Conservation (phyloP, 2,329 filamentous ascomycete genomes). For the Stemphylium lycopersici region DNA sequence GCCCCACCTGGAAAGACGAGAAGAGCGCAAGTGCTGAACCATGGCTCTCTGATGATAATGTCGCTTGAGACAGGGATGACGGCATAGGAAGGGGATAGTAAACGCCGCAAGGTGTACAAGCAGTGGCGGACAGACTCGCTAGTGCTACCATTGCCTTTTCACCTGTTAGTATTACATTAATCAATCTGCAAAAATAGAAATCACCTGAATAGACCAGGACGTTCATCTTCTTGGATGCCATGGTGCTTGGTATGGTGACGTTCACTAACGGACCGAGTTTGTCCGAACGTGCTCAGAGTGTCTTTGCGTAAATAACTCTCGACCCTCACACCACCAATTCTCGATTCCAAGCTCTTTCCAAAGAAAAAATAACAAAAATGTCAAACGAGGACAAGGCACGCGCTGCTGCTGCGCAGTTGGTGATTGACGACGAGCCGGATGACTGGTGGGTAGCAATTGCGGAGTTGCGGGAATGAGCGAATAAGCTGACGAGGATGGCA, state of each 20-base stretch:
- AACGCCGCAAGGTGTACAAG: conserved; percentile 80
- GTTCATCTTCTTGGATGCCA: conserved; percentile 78
- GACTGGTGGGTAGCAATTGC: conserved; percentile 73
- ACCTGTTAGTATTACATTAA: neutral
- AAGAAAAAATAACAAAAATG: conserved; percentile 56
- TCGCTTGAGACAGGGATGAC: conserved; percentile 83
- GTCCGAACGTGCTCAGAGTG: conserved; percentile 36
- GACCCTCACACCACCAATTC: conserved; percentile 4
- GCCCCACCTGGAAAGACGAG: conserved; percentile 92
- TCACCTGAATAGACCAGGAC: conserved; percentile 90
- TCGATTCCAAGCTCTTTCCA: conserved; percentile 8
- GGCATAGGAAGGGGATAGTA: conserved; percentile 89
- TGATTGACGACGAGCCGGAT: conserved; percentile 86
- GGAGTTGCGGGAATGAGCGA: conserved; percentile 10
- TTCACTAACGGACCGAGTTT: conserved; percentile 34
- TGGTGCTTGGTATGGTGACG: conserved; percentile 44
- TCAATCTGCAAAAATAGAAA: neutral
- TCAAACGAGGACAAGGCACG: conserved; percentile 61
- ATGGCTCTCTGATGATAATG: conserved; percentile 87
- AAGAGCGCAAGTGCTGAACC: conserved; percentile 83
- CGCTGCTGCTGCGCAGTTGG: conserved; percentile 45
- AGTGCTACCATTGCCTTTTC: conserved; percentile 79
- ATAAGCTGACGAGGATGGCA: conserved; percentile 50
- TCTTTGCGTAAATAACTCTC: conserved; percentile 11
- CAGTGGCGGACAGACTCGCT: conserved; percentile 89